Evolutionary conservation across 768 basidiomycete genomes (phyloP), one percentile per base, ranked within the genome.

Genomic region (Kwoniella sp.): DNA sequence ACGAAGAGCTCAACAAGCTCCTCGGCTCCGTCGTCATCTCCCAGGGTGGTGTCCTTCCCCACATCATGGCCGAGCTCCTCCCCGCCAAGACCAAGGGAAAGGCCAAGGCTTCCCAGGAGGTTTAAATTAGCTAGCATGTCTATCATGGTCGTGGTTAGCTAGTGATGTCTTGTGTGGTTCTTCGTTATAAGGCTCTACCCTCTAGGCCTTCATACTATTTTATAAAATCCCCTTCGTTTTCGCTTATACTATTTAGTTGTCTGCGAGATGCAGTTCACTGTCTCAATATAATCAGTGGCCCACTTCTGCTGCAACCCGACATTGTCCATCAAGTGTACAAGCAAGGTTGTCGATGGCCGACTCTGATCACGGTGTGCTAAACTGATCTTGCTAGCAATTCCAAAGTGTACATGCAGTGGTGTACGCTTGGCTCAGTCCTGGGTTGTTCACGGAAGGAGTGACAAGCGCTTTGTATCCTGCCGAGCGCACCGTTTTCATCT

Each of bases 11-110:
- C 72, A 89, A 89, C 83, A 89, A 87, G 73, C 88, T 93, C 69
- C 86, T 93, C 63, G 91, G 90, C 22, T 84, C 87, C 61, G 92
- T 93, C 71, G 88, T 90, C 79, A 93, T 93, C 84, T 91, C 90
- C 25, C 91, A 93, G 81, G 92, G 92, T 82, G 92, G 91, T 85
- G 89, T 90, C 41, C 85, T 88, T 61, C 85, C 85, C 72, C 84
- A 83, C 80, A 95, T 95, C 80, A 86, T 87, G 74, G 83, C 86
- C 55, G 87, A 86, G 73, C 83, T 86, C 34, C 75, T 86, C 61
- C 86, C 86, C 51, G 73, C 83, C 85, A 83, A 81, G 67, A 74
- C 63, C 63, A 65, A 73, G 67, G 72, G 72, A 60, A 65, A 65
- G 57, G 72, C 72, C 31, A 77, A 74, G 67, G 75, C 75, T 70